phyloP scores from a whole-genome alignment of 1,139 yeast species.

The Scheffersomyces titani region DNA sequence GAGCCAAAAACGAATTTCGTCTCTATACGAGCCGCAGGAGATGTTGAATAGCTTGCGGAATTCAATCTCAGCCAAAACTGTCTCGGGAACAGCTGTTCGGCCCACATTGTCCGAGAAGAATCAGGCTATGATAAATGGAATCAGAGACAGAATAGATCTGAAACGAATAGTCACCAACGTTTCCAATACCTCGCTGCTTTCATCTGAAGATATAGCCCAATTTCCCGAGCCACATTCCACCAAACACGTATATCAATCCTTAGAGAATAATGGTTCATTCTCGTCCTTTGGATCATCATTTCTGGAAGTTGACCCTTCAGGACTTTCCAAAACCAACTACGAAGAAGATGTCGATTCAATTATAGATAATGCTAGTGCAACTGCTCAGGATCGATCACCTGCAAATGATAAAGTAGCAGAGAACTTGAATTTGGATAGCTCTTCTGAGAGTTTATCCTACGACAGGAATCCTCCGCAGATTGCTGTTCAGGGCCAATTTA shows the following conservation, averaged over 20 bases:
- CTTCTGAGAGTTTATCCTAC: neutral
- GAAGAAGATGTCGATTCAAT: neutral
- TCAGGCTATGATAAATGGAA: slow-evolving; percentile 17
- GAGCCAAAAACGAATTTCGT: slow-evolving; percentile 8
- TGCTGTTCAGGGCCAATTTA: neutral
- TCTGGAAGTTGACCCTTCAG: slow-evolving; percentile 7
- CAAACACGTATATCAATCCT: slow-evolving; percentile 3
- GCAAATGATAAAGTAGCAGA: neutral
- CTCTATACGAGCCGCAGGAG: slow-evolving; percentile 14
- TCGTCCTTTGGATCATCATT: slow-evolving; percentile 15
- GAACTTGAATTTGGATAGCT: neutral
- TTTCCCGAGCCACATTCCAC: neutral
- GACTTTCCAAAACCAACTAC: neutral
- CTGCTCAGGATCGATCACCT: neutral
- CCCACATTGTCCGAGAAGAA: slow-evolving; percentile 9
- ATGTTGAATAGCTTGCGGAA: slow-evolving; percentile 19
- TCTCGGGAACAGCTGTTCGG: slow-evolving; percentile 3
- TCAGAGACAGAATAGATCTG: slow-evolving; percentile 22
- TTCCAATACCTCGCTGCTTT: slow-evolving; percentile 1
- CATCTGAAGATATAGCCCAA: neutral
- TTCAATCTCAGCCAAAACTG: slow-evolving; percentile 15
- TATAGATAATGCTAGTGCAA: neutral
- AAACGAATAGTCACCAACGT: slow-evolving; percentile 9
- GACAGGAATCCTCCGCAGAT: neutral
- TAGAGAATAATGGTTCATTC: slow-evolving; percentile 10